Percentiles rank a stretch among this genome's conserved stretches.
Conservation (phyloP, 441 rosid species). For the Bocquillonia castaneifolia region DNA sequence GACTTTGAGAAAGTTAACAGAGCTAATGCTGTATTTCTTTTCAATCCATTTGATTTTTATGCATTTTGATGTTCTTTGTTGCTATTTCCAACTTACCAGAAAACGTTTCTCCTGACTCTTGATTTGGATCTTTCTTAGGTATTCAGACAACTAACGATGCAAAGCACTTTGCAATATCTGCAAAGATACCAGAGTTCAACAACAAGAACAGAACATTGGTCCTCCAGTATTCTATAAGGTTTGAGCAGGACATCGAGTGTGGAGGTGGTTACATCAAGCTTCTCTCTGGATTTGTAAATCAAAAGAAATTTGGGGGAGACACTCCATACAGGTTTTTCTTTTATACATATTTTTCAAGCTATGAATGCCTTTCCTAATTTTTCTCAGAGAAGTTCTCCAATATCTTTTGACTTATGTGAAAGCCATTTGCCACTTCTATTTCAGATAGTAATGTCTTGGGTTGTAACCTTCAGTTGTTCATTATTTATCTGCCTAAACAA, state of each 20-base stretch:
- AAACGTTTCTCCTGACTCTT: conserved; percentile 6
- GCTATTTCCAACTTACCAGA: not conserved
- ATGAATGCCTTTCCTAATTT: not conserved
- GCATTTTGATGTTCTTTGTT: not conserved
- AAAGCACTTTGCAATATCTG: conserved; percentile 71
- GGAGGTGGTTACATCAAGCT: conserved; percentile 92
- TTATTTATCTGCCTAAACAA: too few species aligned
- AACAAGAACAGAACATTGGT: conserved; percentile 81
- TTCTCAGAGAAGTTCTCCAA: too few species aligned
- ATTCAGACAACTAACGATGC: conserved; percentile 86
- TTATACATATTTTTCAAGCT: not conserved
- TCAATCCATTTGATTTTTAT: not conserved
- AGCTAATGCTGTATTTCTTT: not conserved
- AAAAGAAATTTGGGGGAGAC: conserved; percentile 92
- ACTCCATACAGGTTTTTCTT: conserved; percentile 71
- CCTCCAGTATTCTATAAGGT: conserved; percentile 71
- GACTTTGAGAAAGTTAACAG: not conserved
- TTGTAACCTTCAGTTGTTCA: too few species aligned
- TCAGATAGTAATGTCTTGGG: too few species aligned
- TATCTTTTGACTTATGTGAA: too few species aligned
- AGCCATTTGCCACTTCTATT: too few species aligned
- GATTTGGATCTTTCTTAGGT: conserved; percentile 41
- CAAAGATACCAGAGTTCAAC: conserved; percentile 78
- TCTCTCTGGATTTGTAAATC: conserved; percentile 82
- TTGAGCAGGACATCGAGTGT: conserved; percentile 89